Evolutionary conservation across 2,329 filamentous ascomycete species (phyloP), one percentile per base, ranked within the genome.

Genomic region (Beauveria bassiana): DNA sequence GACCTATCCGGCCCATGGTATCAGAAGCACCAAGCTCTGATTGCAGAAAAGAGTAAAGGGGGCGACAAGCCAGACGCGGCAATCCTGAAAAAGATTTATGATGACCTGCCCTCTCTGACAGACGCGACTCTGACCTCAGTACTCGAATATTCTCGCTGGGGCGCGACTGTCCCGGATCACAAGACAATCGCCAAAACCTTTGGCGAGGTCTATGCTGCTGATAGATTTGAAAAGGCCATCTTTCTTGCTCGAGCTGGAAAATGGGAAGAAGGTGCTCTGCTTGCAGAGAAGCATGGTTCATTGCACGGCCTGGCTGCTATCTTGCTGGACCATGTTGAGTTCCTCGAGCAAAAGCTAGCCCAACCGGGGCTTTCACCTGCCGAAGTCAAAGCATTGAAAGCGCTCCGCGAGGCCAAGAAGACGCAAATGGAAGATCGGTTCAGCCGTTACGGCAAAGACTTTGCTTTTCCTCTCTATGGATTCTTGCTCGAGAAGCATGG

Each of bases 381-480:
- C 14, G 72, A 75, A 59, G 55, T 61, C 1, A 70, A 73, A 46
- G 67, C 64, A 20, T 49, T 75, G 20, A 71, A 71, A 58, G 65
- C 68, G 4, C 65, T 79, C 50, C 75, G 76, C 18, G 72, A 75
- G 46, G 70, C 73, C 26, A 77, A 78, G 65, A 79, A 77, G 64
- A 74, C 76, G 10, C 74, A 78, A 43, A 70, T 75, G n/a, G 81
- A 81, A 67, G 70, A 78, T 42, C 79, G 80, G 59, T 89, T 92
- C 68, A 78, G 80, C n/a, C 79, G 75, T 28, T 90, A 89, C 66
- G 85, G 85, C 18, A 79, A 86, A 64, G 76, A 78, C 1, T 92
- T 89, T 72, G 86, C 88, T 3, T 86, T 87, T 67, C 89, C 91
- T 0, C 89, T 91, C 64, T 98, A 96, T 72, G 84, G 90, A 62